Evolutionary conservation across 106 monocot species (phyloP), one percentile per base, ranked within the genome.

Genomic region (Alisma plantagoaquatica): DNA sequence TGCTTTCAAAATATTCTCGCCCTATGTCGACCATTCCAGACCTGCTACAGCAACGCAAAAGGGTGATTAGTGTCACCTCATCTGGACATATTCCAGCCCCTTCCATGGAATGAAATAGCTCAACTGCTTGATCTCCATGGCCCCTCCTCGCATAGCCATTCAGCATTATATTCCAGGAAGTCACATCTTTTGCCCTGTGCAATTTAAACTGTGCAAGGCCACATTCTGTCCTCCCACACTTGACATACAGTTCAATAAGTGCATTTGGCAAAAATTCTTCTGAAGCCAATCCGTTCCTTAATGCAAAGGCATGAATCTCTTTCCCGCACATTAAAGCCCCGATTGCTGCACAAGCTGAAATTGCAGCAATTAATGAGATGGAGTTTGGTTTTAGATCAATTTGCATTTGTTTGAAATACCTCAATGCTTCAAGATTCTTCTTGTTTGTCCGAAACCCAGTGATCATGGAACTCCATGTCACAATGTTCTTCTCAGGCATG

Each of bases 161-260:
- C 12, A 89, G 70, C 77, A 96, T 81, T 14, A 85, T 89, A 48
- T 89, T 96, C 80, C 78, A 96, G 2, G 96, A 84, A 1, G 76
- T 68, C 0, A 85, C 71, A 46, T 96, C 81, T 46, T 73, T 81
- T 16, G 53, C 48, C 41, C 49, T 43, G 20, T 66, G 77, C 19
- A 53, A n/a, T 42, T 70, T 56, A 43, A 96, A 96, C 38, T 74
- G 78, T 12, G 33, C 56, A 62, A 45, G 67, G 17, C 81, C 84
- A 69, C 66, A 65, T 44, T 85, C 57, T 10, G 59, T 76, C 45
- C 73, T 67, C 24, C 84, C 96, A 67, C 96, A 89, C 58, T 89
- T 96, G 10, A 67, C 84, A 74, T 96, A 96, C 30, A 89, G 25
- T 43, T 89, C 78, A 26, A 96, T 55, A 27, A 96, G 49, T 0